phyloP scores from a whole-genome alignment of 768 basidiomycete genomes.

The Lactifluus piperatus region DNA sequence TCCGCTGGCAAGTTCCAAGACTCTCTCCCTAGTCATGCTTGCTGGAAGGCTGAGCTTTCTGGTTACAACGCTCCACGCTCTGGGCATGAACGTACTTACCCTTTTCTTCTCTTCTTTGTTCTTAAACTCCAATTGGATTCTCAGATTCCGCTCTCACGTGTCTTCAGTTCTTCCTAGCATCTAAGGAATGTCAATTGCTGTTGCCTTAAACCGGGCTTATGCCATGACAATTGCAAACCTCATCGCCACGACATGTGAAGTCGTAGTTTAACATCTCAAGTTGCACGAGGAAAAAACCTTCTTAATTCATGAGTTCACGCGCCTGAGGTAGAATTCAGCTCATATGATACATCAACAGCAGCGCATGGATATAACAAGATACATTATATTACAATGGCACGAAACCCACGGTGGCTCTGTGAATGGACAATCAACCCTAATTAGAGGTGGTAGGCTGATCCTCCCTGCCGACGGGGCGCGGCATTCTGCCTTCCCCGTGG shows the following conservation, averaged over 20 bases:
- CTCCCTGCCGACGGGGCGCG: neutral
- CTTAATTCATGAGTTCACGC: neutral
- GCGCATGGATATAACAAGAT: no score
- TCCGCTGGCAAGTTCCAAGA: no score
- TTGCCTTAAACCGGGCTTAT: neutral
- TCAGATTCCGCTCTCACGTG: neutral
- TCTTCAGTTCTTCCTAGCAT: neutral
- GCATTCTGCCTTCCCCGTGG: neutral
- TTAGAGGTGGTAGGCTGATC: neutral
- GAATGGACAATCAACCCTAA: neutral
- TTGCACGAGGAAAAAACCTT: neutral
- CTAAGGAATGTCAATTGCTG: neutral
- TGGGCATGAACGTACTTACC: neutral
- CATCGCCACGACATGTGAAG: no score
- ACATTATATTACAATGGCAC: no score
- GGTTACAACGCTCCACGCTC: no score
- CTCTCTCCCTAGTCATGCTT: neutral
- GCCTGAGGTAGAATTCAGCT: no score
- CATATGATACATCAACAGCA: no score
- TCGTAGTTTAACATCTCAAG: neutral
- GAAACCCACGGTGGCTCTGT: no score
- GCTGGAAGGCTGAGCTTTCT: neutral
- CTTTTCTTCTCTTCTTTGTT: neutral
- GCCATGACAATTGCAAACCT: no score
- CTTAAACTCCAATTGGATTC: neutral